Base-by-base conservation (phyloP, 805 yeast species). In the Candida vartiovaarae region DNA sequence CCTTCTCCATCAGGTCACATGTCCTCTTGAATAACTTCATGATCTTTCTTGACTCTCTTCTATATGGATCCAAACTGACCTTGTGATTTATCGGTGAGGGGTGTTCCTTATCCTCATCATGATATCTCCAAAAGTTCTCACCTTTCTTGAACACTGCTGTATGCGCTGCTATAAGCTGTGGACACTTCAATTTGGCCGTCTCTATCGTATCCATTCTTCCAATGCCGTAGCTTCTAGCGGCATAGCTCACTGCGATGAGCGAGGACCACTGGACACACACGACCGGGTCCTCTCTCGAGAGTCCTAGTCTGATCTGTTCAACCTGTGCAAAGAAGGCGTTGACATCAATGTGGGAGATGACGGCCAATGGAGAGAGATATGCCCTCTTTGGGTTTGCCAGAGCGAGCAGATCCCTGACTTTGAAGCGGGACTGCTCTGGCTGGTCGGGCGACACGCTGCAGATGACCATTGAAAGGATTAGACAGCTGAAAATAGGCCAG, bases 241-340 rank as follows among this genome's bases (percentile, higher is more conserved):
- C 85, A 62, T 87, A 87, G 2, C 85, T 78, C 0, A 93, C 95
- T 0, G 99, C 99, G 46, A 93, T 91, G 3, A 93, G 65, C 0
- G 90, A 73, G 39, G 74, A 71, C 99, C 99, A 93, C 57, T 93
- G 99, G 4, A 88, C 87, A 60, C 97, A 90, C 0, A 89, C 97
- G 2, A 93, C 83, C 0, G 99, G 97, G 48, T 80, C 90, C 3
- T 79, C 76, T 2, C 66, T 67, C 2, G 80, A 63, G 11, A 83
- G 64, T 0, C 82, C 82, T 15, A 87, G 70, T 35, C 96, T 65
- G 5, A 86, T 67, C 52, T 84, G 91, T 56, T 93, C 97, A 29
- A 83, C 93, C 59, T 93, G 99, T 0, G 99, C 96, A 63, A 85
- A 93, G 62, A 90, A 93, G 9, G 98, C 97, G 65, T 93, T 95